Evolutionary conservation across 495 filamentous ascomycete species (phyloP).

Genomic region (Xylaria cubensis): DNA sequence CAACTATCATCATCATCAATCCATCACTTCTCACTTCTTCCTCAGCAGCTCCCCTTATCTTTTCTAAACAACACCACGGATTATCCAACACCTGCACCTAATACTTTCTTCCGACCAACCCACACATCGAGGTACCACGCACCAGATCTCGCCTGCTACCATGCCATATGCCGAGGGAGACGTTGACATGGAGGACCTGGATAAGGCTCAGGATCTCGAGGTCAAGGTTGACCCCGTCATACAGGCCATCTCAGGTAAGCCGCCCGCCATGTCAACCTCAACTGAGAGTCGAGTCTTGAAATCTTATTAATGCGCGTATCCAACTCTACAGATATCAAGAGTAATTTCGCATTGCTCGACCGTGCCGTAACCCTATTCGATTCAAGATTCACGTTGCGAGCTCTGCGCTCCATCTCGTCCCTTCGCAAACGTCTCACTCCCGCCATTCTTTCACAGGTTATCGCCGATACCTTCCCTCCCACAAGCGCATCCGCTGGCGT

Average conservation of each 20-base stretch:
- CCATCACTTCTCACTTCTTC: constrained; percentile 7
- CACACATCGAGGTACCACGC: constrained; percentile 15
- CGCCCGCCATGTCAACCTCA: constrained; percentile 7
- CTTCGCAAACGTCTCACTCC: constrained; percentile 88
- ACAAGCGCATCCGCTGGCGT: constrained; percentile 61
- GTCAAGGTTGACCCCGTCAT: constrained; percentile 71
- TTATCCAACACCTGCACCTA: neutral
- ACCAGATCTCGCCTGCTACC: constrained; percentile 3
- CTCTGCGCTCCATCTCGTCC: constrained; percentile 91
- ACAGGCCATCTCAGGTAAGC: constrained; percentile 59
- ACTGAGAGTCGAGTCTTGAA: neutral
- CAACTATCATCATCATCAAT: constrained; percentile 19
- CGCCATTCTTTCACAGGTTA: constrained; percentile 79
- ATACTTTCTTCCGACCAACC: neutral
- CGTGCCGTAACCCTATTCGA: constrained; percentile 94
- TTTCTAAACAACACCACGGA: neutral
- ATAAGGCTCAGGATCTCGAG: constrained; percentile 62
- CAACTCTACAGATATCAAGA: constrained; percentile 77
- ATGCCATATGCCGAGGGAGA: constrained; percentile 67
- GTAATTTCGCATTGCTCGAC: constrained; percentile 88
- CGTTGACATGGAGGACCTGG: constrained; percentile 73
- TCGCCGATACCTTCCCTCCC: constrained; percentile 77
- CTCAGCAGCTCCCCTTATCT: neutral
- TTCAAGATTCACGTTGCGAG: constrained; percentile 90
- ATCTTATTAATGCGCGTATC: neutral